These are phyloP conservation scores for Closterium sp. DNA, from an alignment of 139 green algal species.

Conservation along the genomic window DNA sequence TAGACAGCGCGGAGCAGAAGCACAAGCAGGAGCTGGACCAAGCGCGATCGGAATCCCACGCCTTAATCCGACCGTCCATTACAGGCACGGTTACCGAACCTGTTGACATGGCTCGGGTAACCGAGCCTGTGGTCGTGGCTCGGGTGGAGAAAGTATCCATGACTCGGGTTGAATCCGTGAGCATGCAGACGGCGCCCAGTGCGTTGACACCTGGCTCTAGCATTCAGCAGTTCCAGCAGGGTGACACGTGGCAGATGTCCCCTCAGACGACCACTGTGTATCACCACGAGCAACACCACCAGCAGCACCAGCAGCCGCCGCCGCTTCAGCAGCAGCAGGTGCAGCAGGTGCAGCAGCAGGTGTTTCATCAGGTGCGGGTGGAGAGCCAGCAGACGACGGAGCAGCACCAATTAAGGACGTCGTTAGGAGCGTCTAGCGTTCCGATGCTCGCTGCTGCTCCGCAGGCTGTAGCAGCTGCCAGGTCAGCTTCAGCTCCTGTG, in stretches of 20 bases:
- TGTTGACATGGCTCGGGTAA: not conserved
- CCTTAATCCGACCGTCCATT: not conserved
- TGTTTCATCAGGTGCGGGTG: not conserved
- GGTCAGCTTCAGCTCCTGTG: not conserved
- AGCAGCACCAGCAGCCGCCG: not conserved
- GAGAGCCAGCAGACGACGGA: not conserved
- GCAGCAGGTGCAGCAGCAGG: not conserved
- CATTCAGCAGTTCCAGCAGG: slow-evolving; percentile 5
- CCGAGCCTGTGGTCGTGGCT: not conserved
- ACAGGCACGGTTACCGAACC: not conserved
- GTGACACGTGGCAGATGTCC: not conserved
- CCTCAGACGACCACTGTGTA: not conserved
- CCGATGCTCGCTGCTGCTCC: not conserved
- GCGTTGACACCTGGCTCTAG: not conserved
- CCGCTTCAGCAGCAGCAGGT: not conserved
- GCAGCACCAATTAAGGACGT: not conserved
- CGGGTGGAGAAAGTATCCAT: slow-evolving; percentile 1
- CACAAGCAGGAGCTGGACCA: not conserved
- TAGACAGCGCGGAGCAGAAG: not conserved
- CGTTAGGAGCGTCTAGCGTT: not conserved
- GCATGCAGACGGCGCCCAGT: not conserved
- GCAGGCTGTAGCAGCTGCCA: not conserved
- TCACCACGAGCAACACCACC: not conserved
- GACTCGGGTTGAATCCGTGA: slow-evolving; percentile 1
- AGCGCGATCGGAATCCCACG: not conserved